Base-by-base conservation (phyloP, 2,329 filamentous ascomycete genomes). In the Apiospora kogelbergensis region DNA sequence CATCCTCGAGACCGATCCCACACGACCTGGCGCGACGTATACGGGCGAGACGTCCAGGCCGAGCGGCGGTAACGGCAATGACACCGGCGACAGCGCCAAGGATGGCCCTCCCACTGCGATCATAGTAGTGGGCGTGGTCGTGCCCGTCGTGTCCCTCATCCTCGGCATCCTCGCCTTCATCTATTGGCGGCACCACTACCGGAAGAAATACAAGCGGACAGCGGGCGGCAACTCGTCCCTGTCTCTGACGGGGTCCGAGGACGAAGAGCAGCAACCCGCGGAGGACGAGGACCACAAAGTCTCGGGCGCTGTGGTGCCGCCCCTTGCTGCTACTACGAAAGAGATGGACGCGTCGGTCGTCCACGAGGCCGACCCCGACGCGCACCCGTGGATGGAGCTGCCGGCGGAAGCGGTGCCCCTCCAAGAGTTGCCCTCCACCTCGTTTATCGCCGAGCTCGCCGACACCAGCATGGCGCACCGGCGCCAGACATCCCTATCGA, bases 1-100 rank as follows among this genome's bases (percentile, higher is more conserved):
- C 22, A 71, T 67, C 20, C 41, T 74, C 26, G 68, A 72, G 42
- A 74, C 72, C 40, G 68, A 74, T 37, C 72, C 72, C 37, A 72
- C 71, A 11, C 70, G 70, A 10, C 67, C 72, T n/a, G 72, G 72
- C 15, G 63, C 68, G 26, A 73, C 60, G 10, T 72, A 70, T 10
- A 66, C 71, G 2, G 15, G 48, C 2, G 45, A 65, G 24, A 44
- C 71, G 4, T 13, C 11, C 63, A 6, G 22, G 15, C 33, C 30
- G 9, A 6, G 30, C 20, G 24, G 17, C 15, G 24, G 26, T 42
- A 26, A 13, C 20, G 42, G 42, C 41, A 20, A 26, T 1, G 22
- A 11, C n/a, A n/a, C n/a, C 15, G 42, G 7, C 22, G 63, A 17
- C 15, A 11, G 37, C 13, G 22, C 24, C 2, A n/a, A 26, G 1